phyloP scores from a whole-genome alignment of 2,329 filamentous ascomycete genomes.

The Fusarium denticulatum region DNA sequence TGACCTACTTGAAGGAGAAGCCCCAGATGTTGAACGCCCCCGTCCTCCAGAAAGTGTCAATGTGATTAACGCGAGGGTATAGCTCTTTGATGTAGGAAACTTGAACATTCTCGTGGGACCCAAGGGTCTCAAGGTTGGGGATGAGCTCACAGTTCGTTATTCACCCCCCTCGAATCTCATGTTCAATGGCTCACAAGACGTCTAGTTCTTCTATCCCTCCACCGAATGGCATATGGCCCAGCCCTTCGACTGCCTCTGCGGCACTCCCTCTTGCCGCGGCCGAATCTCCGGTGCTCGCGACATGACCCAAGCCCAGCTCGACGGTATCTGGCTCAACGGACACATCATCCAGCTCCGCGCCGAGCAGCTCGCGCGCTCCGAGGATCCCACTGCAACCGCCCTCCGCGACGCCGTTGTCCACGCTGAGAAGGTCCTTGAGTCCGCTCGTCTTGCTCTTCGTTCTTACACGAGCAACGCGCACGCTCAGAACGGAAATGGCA shows the following conservation, averaged over 20 bases:
- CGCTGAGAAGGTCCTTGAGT: conserved; percentile 59
- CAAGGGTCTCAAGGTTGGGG: conserved; percentile 62
- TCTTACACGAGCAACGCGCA: conserved; percentile 46
- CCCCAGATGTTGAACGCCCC: neutral
- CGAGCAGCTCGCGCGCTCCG: conserved; percentile 46
- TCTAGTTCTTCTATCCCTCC: conserved; percentile 77
- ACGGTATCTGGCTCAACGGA: conserved; percentile 68
- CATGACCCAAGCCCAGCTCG: conserved; percentile 64
- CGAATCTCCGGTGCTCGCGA: conserved; percentile 70
- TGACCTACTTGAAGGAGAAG: conserved; percentile 28
- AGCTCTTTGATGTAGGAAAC: conserved; percentile 70
- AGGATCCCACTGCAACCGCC: conserved; percentile 54
- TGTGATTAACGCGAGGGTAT: conserved; percentile 21
- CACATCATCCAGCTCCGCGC: conserved; percentile 68
- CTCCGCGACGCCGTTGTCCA: conserved; percentile 56
- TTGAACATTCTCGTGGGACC: conserved; percentile 67
- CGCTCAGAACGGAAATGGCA: conserved; percentile 29
- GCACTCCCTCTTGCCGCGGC: conserved; percentile 65
- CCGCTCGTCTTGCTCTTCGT: conserved; percentile 55
- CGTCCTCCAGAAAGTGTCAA: neutral
- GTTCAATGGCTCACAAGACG: neutral
- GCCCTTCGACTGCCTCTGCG: conserved; percentile 74
- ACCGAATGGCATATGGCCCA: conserved; percentile 81
- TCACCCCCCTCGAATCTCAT: no score
- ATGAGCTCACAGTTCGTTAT: conserved; percentile 64